Evolutionary conservation across 495 filamentous ascomycete species (phyloP).

Genomic region (Neurospora africana): DNA sequence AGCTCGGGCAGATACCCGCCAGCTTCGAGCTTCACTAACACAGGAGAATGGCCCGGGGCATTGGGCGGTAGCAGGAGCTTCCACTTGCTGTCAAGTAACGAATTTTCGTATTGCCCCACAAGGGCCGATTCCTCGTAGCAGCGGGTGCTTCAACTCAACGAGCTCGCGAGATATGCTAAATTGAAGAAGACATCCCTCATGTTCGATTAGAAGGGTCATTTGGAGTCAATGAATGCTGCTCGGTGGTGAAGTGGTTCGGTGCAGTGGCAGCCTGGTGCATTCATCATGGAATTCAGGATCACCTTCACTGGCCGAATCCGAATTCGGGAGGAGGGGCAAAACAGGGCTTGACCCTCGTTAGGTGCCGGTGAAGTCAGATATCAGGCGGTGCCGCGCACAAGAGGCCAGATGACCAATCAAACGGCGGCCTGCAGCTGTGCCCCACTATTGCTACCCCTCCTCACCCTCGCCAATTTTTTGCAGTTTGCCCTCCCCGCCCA

Average conservation of each 20-base stretch:
- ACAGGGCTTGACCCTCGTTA: slow-evolving; percentile 27
- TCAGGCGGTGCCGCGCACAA: slow-evolving; percentile 20
- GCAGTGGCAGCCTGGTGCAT: background rate
- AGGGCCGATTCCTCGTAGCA: background rate
- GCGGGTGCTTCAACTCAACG: background rate
- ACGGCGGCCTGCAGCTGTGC: slow-evolving; percentile 11
- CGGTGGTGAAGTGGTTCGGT: background rate
- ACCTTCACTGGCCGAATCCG: background rate
- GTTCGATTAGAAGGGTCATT: background rate
- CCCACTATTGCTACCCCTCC: slow-evolving; percentile 25
- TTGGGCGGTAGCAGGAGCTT: background rate
- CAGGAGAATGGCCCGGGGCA: background rate
- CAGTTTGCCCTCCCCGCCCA: slow-evolving; percentile 12
- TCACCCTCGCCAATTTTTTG: slow-evolving; percentile 8
- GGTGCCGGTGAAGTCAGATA: slow-evolving; percentile 11
- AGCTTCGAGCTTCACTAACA: background rate
- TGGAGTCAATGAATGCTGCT: background rate
- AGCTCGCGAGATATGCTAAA: background rate
- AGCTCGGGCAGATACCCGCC: background rate
- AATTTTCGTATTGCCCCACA: background rate
- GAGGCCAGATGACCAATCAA: slow-evolving; percentile 14
- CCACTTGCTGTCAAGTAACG: background rate
- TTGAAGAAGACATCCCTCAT: background rate
- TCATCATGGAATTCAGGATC: background rate
- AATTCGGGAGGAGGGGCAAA: slow-evolving; percentile 21